Base-by-base conservation (phyloP, 176 grass and related monocot species). In the Ananas comosus region DNA sequence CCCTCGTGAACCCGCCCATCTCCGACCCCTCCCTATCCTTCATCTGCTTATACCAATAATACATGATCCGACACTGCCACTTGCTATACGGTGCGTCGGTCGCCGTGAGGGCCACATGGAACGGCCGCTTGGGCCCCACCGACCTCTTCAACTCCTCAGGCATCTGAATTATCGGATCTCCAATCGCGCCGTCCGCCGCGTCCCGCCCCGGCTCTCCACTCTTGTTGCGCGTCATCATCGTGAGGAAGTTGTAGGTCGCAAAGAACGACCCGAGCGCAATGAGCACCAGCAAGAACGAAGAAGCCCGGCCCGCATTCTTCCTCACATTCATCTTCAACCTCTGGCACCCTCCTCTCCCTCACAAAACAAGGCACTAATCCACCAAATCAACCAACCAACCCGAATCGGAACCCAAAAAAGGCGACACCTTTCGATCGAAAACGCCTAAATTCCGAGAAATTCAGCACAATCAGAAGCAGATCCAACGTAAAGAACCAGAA, bases 11-110 rank as follows among this genome's bases (percentile, higher is more conserved):
- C 50, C 94, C 94, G 14, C 94, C 94, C 94, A 99, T 93, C 56
- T 93, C 90, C 0, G 94, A 93, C 18, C 85, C 87, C 0, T 84
- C 82, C 7, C 75, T 74, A 13, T 67, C 69, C 50, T 78, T 86
- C 87, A 99, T 99, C 74, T 86, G 73, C 64, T 33, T 86, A 70
- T 99, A 99, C 89, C 94, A 99, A 71, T 93, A 93, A 70, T 99
- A 78, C 90, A 99, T 99, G 21, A 99, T 71, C 82, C 87, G 81
- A 63, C 89, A 99, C 82, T 99, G 90, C 89, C 94, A 93, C 82
- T 88, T 91, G 80, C 84, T 99, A 84, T 99, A 99, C 1, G 88
- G 47, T 11, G 93, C 89, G 19, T 97, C 93, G 6, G 93, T 92
- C 3, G 93, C 93, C 21, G 93, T 97, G 14, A 97, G 83, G 25